A percentile compares a stretch with the other conserved stretches of the same genome.
These are phyloP conservation scores for Aspergillus chevalieri DNA, from an alignment of 2,329 filamentous ascomycete species.

Conservation along the genomic window DNA sequence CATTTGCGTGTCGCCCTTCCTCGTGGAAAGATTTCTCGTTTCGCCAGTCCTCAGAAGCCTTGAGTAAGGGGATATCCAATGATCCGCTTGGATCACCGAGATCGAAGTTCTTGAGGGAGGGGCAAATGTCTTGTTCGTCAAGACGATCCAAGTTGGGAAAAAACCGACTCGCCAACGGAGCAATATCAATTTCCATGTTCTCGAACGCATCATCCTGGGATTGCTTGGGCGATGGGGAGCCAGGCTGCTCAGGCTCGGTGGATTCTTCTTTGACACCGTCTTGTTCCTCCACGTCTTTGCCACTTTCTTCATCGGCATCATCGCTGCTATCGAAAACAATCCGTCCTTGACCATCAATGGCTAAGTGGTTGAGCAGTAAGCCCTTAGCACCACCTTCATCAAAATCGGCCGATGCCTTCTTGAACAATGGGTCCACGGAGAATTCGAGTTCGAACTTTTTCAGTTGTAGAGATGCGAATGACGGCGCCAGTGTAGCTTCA, in stretches of 20 bases:
- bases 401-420: conserved; percentile 96
- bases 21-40: conserved; percentile 55
- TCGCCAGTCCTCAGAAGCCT: conserved; percentile 79
- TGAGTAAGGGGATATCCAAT: conserved; percentile 85
- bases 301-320: conserved; percentile 56
- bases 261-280: conserved; percentile 40
- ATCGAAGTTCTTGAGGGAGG: conserved; percentile 89
- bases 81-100: conserved; percentile 79
- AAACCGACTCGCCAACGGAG: conserved; percentile 68
- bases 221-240: conserved; percentile 23
- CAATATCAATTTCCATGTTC: conserved; percentile 73
- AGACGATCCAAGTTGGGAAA: conserved; percentile 73
- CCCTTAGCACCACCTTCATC: conserved; percentile 97
- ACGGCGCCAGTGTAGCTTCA: conserved; percentile 85
- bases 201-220: conserved; percentile 33
- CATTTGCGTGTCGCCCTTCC: conserved; percentile 49
- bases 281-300: conserved; percentile 31
- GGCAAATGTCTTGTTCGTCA: conserved; percentile 86
- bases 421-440: conserved; percentile 95
- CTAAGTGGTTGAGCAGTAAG: conserved; percentile 88
- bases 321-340: conserved; percentile 99
- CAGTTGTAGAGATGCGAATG: conserved; percentile 79
- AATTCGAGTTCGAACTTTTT: conserved; percentile 99
- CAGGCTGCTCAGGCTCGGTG: conserved; percentile 13
- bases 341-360: conserved; percentile 82